Base-by-base conservation (phyloP, 2,329 filamentous ascomycete genomes). In the Emmonsiellopsis sp. region DNA sequence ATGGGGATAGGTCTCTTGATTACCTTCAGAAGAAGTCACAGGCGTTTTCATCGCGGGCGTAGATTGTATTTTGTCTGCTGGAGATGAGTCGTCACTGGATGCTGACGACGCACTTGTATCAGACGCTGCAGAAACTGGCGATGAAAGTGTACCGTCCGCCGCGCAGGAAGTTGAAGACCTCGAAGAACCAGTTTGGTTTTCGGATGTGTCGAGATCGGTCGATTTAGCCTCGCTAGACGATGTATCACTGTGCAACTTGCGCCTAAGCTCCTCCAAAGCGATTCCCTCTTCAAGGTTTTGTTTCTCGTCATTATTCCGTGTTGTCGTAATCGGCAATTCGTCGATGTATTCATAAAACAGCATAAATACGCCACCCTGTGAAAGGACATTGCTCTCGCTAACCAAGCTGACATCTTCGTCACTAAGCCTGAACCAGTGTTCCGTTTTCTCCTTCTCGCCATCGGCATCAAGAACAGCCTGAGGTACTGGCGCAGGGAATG, bases 301-400 rank as follows among this genome's bases (percentile, higher is more conserved):
- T 47, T 57, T 60, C 10, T 60, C 62, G 3, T 56, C 52, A 13
- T 61, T 59, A 11, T 57, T 59, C 3, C 55, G 53, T 14, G 53
- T 56, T n/a, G 56, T 57, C 36, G 21, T 55, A 31, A 47, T 53
- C 3, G 44, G 46, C 10, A 51, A 27, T 33, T 55, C 54, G 5
- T 86, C 82, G 27, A 86, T 73, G 46, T 81, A 82, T 66, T 98
- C 92, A 67, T 97, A 98, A 68, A 97, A 97, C 1, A 97, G 78
- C 92, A 98, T 97, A 65, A 97, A 97, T 0, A 91, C 92, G 1
- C 88, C 89, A 0, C 84, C 84, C 60, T 95, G 85, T 2, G 77
- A 78, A 49, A 93, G 73, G 0, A 95, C 87, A 32, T 80, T 78
- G 9, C 84, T 78, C 65, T 95, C 88, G 17, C 80, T 80, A 27